These are phyloP conservation scores for Osmanthus fragrans DNA, from an alignment of 257 asterid genomes.

Conservation along the genomic window DNA sequence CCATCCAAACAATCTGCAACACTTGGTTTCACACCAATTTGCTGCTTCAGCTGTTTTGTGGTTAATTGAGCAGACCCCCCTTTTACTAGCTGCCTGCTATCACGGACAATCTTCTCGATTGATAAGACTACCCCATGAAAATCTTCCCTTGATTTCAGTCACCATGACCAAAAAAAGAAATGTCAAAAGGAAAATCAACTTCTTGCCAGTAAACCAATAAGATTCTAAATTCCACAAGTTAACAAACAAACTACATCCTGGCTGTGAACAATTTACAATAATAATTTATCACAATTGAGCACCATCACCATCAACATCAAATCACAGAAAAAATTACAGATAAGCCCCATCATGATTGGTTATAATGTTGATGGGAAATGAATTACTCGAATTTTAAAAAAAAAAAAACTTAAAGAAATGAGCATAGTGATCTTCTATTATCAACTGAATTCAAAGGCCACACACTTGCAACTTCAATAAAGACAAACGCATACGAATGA, in stretches of 20 bases:
- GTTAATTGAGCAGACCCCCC: constrained; percentile 43
- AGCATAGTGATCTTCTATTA: background rate
- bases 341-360: too few species aligned
- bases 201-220: constrained; percentile 3
- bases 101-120: constrained; percentile 63
- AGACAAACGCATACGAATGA: background rate
- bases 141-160: constrained; percentile 49
- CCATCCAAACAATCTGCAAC: constrained; percentile 71
- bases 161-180: constrained; percentile 1
- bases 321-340: background rate
- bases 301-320: background rate
- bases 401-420: background rate
- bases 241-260: too few species aligned
- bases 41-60: constrained; percentile 61
- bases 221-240: constrained; percentile 6
- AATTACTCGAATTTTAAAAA: background rate
- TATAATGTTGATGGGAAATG: background rate
- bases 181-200: constrained; percentile 2
- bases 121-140: constrained; percentile 46
- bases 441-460: background rate
- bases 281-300: background rate
- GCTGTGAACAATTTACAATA: background rate
- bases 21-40: constrained; percentile 68
- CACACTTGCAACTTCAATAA: background rate
- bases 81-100: constrained; percentile 54